Evolutionary conservation across 2,329 filamentous ascomycete genomes (phyloP), one percentile per base, ranked within the genome.

Genomic region (Fusarium cicatricum): DNA sequence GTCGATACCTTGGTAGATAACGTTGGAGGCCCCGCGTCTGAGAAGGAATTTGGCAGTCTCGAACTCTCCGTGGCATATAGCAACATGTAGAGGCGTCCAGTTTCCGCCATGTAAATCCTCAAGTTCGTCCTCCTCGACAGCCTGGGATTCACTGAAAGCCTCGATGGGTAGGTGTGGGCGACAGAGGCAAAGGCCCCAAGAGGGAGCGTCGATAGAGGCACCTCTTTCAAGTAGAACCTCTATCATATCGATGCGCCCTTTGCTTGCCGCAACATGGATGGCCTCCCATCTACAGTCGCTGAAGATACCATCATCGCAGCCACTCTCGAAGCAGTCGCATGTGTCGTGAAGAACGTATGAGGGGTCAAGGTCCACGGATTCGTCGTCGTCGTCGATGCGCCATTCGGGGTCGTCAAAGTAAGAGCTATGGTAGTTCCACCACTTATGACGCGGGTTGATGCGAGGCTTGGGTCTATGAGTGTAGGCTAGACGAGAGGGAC

Each of bases 271-370:
- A 19, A 69, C 46, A 29, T 69, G 67, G 42, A 69, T 69, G 23
- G 67, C 58, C 37, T 66, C 58, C 67, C 66, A 69, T 29, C 63
- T 60, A 29, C 67, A 69, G 42, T 69, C 67, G 44, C 65, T 68
- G 47, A 69, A 69, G 26, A 69, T 69, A 23, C 67, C 67, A 16
- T 69, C 66, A 32, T 69, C 67, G 52, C 67, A 69, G 11, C 65
- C 66, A 36, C 55, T 62, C 34, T 53, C 63, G 43, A 69, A 69
- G 49, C 67, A 68, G 41, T 62, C 65, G 57, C 67, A 69, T 11
- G 55, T 33, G 10, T 69, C 57, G 44, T 69, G 67, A 28, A 53
- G 34, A 17, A 69, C 58, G 51, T 67, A 69, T 17, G 58, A 54
- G 39, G 61, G 33, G 32, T 69, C 64, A 21, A 69, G 54, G 29